Evolutionary conservation across 192 early-diverging fungal genomes (phyloP), one percentile per base, ranked within the genome.

Genomic region (Spizellomyces sp.): DNA sequence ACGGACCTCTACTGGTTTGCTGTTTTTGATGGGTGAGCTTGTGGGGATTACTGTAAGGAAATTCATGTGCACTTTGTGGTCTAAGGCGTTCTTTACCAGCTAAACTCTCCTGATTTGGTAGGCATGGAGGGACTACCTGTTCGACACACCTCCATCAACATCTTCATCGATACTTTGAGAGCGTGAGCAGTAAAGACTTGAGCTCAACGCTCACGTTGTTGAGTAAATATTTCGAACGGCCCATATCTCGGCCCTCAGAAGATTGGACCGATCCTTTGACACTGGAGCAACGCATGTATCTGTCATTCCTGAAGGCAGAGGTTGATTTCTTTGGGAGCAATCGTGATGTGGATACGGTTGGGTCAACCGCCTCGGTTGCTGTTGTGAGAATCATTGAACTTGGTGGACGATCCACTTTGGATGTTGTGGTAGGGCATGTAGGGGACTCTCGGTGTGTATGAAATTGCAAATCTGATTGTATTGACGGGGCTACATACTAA

Each of bases 261-360:
- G 8, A 17, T 45, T 46, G 54, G 56, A 58, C 50, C 9, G 67
- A 69, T 44, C 67, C 67, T 4, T 57, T 69, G 9, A 69, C 67
- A 1, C 52, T 69, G 54, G 21, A 21, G 21, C 67, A 69, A 45
- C 50, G 67, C 9, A 27, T 69, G 54, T 69, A 69, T 19, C 19
- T 69, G 47, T 52, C 52, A 7, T 69, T 69, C 42, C 27, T 69
- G 67, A 69, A 58, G 45, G 54, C 67, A 27, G 67, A 69, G 67
- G 10, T 58, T 6, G 67, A 57, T 8, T 69, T 69, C 27, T 43
- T 69, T 44, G 2, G 22, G 44, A 36, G n/a, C 22, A 52, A 69
- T 45, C 9, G 55, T 6, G 45, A 69, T 7, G 56, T 15, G 60
- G 54, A 66, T 21, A 48, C 65, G 8, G 48, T 46, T 66, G 67